phyloP scores from a whole-genome alignment of 805 yeast genomes.

The Dipodascopsis tothii region DNA sequence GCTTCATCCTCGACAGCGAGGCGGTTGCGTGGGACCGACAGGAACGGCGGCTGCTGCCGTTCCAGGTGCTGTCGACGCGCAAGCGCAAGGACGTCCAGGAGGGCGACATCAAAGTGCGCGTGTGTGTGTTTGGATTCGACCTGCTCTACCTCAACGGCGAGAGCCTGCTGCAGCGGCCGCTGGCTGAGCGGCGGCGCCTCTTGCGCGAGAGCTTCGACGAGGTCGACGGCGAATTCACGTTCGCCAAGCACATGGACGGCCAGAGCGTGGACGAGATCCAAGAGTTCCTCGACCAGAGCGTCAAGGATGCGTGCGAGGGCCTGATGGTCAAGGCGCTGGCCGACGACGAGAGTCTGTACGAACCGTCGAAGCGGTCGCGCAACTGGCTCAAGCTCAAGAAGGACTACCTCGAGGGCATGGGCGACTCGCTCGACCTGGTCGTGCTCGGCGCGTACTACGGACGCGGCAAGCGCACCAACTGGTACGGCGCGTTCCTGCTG shows the following conservation, averaged over 20 bases:
- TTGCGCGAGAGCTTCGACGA: slow-evolving; percentile 50
- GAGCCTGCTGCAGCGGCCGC: slow-evolving; percentile 50
- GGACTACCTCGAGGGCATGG: slow-evolving; percentile 90
- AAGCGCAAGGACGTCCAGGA: slow-evolving; percentile 88
- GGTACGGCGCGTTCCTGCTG: slow-evolving; percentile 87
- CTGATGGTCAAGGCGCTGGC: slow-evolving; percentile 87
- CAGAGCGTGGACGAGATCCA: slow-evolving; percentile 70
- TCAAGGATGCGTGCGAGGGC: slow-evolving; percentile 88
- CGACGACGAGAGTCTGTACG: slow-evolving; percentile 74
- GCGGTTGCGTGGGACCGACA: slow-evolving; percentile 95
- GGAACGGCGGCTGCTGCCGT: slow-evolving; percentile 74
- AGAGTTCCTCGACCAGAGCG: slow-evolving; percentile 76
- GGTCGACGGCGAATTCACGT: slow-evolving; percentile 70
- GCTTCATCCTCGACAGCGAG: slow-evolving; percentile 85
- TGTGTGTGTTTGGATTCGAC: slow-evolving; percentile 90
- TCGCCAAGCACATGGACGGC: slow-evolving; percentile 69
- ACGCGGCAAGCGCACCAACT: slow-evolving; percentile 87
- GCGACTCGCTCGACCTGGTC: slow-evolving; percentile 88
- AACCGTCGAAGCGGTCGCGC: slow-evolving; percentile 89
- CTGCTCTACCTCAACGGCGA: slow-evolving; percentile 66
- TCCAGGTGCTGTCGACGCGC: slow-evolving; percentile 86
- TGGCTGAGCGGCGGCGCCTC: slow-evolving; percentile 61
- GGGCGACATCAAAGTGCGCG: slow-evolving; percentile 80
- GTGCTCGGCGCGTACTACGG: slow-evolving; percentile 93
- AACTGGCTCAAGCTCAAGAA: slow-evolving; percentile 95